phyloP scores from a whole-genome alignment of 2,329 filamentous ascomycete species.

The Diaporthe helianthi region DNA sequence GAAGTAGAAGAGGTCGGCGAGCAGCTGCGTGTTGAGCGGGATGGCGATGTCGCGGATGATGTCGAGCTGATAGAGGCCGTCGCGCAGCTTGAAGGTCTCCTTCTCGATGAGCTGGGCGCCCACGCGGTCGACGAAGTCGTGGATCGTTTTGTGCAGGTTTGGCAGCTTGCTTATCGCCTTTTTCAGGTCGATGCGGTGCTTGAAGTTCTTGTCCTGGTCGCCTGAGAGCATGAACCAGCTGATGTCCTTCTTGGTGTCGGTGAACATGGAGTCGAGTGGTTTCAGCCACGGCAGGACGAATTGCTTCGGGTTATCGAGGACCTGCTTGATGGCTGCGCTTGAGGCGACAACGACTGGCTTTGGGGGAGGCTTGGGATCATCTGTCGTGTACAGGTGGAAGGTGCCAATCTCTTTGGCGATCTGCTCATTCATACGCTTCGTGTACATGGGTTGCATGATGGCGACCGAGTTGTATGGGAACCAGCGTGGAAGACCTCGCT shows the following conservation, averaged over 20 bases:
- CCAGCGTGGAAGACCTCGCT: constrained; percentile 22
- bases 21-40: constrained; percentile 61
- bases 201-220: constrained; percentile 43
- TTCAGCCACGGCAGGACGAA: constrained; percentile 46
- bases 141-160: constrained; percentile 37
- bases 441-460: constrained; percentile 56
- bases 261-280: constrained; percentile 44
- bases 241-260: constrained; percentile 45
- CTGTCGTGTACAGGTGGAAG: constrained; percentile 43
- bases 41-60: constrained; percentile 63
- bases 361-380: constrained; percentile 46
- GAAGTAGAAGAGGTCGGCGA: constrained; percentile 64
- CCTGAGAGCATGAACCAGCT: constrained; percentile 50
- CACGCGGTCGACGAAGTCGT: constrained; percentile 44
- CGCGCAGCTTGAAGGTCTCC: constrained; percentile 46
- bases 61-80: constrained; percentile 50
- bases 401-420: constrained; percentile 50
- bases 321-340: constrained; percentile 10
- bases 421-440: constrained; percentile 48
- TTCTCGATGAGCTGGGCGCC: constrained; percentile 50
- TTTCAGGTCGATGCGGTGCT: constrained; percentile 42
- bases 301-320: constrained; percentile 40
- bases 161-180: constrained; percentile 46
- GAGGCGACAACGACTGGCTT: constrained; percentile 38
- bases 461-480: constrained; percentile 38